Evolutionary conservation across 2,329 filamentous ascomycete species (phyloP), one percentile per base, ranked within the genome.

Genomic region (Trichoderma semiorbis): DNA sequence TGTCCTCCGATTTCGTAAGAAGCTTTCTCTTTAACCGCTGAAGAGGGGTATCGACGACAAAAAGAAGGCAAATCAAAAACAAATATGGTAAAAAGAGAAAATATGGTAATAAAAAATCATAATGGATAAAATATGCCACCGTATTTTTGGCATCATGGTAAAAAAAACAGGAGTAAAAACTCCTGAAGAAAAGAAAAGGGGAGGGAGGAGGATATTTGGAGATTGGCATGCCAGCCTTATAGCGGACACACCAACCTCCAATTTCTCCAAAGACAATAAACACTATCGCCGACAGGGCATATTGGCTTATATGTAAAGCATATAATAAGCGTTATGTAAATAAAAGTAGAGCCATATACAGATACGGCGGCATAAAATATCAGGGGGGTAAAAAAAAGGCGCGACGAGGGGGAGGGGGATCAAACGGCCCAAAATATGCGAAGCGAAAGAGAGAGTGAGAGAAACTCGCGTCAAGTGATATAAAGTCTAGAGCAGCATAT

Each of bases 281-380:
- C 77, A 78, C 78, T 78, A 79, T 80, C 75, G 78, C 78, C 78
- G 75, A 78, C 77, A 77, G 74, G 72, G 72, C 55, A 75, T 75
- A 72, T 74, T 43, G 57, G 70, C 65, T 76, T 74, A 76, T 74
- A 77, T 78, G 75, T 76, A 74, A 74, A 78, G 75, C 50, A 73
- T 75, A 62, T 74, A 72, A 71, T 72, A 75, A 75, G 74, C 43
- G 74, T 57, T 55, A 70, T 77, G 77, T 65, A 58, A 73, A 70
- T 64, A 70, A 36, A 64, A 64, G 18, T 53, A 69, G 32, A 57
- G 68, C 68, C 68, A 64, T 70, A 70, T 70, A 64, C 57, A 62
- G 67, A 69, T 62, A 69, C 58, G 67, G 57, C 57, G 43, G 57
- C 28, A 61, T 62, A 62, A 30, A 67, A 62, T 53, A 69, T 62